phyloP scores from a whole-genome alignment of 2,329 filamentous ascomycete genomes.

The Blastomyces gilchristii region DNA sequence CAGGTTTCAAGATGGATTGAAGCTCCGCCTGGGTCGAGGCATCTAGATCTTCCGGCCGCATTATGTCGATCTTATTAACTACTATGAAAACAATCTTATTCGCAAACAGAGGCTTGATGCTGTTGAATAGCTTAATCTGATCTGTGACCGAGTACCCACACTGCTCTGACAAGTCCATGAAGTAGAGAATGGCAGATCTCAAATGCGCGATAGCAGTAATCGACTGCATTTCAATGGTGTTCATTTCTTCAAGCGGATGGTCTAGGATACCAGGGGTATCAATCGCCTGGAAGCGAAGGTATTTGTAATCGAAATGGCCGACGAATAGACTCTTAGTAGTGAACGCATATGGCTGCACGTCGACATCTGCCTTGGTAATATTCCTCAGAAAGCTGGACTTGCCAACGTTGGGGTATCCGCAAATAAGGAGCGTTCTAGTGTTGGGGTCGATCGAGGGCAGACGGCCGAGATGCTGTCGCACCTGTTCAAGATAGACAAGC shows the following conservation, averaged over 20 bases:
- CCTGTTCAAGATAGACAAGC: slow-evolving; percentile 89
- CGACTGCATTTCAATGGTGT: slow-evolving; percentile 98
- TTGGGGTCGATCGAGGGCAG: slow-evolving; percentile 97
- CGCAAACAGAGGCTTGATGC: slow-evolving; percentile 90
- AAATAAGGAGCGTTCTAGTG: slow-evolving; percentile 89
- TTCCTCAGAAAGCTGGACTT: slow-evolving; percentile 93
- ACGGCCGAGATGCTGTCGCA: slow-evolving; percentile 92
- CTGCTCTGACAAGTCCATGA: slow-evolving; percentile 95
- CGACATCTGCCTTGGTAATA: slow-evolving; percentile 87
- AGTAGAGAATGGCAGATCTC: slow-evolving; percentile 89
- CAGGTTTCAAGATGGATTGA: slow-evolving; percentile 68
- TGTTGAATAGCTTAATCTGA: slow-evolving; percentile 91
- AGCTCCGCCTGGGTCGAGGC: slow-evolving; percentile 66
- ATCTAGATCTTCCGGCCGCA: slow-evolving; percentile 76
- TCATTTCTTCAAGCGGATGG: slow-evolving; percentile 97
- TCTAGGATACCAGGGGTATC: slow-evolving; percentile 98
- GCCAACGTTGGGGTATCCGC: slow-evolving; percentile 94
- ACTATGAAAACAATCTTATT: slow-evolving; percentile 97
- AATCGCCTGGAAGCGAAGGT: slow-evolving; percentile 80
- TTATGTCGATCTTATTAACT: slow-evolving; percentile 96
- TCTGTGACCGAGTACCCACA: slow-evolving; percentile 89
- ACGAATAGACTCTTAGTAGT: slow-evolving; percentile 97
- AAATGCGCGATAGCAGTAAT: slow-evolving; percentile 97
- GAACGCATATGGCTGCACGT: slow-evolving; percentile 96
- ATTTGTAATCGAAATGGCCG: slow-evolving; percentile 96